These are phyloP conservation scores for Candida xiaguanensis DNA, from an alignment of 805 yeast species.

Conservation along the genomic window DNA sequence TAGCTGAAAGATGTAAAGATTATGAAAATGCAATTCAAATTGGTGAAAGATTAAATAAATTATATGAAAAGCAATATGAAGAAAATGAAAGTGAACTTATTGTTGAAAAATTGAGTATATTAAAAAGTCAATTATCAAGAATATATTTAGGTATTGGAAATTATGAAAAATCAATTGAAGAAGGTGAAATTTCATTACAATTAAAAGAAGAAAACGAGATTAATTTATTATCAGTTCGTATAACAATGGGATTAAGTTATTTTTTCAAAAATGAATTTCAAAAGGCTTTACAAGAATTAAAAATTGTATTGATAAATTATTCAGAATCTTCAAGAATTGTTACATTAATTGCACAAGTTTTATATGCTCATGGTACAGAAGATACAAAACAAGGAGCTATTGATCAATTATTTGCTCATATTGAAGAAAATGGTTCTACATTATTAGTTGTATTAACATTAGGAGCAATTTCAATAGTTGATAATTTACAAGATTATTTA, in stretches of 20 bases:
- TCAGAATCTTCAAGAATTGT: constrained; percentile 65
- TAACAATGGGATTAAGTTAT: constrained; percentile 68
- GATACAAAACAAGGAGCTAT: constrained; percentile 80
- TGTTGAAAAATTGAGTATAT: constrained; percentile 49
- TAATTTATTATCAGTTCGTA: constrained; percentile 50
- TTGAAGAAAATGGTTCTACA: constrained; percentile 63
- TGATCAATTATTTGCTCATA: constrained; percentile 70
- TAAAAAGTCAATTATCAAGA: constrained; percentile 72
- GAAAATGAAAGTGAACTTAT: constrained; percentile 44
- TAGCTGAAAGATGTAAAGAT: constrained; percentile 68
- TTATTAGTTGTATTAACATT: constrained; percentile 65
- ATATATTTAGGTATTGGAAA: constrained; percentile 57
- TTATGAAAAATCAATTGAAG: constrained; percentile 57
- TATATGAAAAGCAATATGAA: constrained; percentile 58
- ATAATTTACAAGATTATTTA: constrained; percentile 54
- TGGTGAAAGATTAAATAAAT: constrained; percentile 42
- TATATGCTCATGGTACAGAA: constrained; percentile 71
- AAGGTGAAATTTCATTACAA: constrained; percentile 54
- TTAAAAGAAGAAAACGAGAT: constrained; percentile 29
- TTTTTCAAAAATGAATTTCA: constrained; percentile 65
- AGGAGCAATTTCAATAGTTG: constrained; percentile 74
- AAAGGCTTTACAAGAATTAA: constrained; percentile 64
- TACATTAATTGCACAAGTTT: constrained; percentile 69
- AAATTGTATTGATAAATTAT: constrained; percentile 49
- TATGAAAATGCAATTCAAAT: constrained; percentile 51